Evolutionary conservation across 768 basidiomycete genomes (phyloP), one percentile per base, ranked within the genome.

Genomic region (Neoboletus magnificus): DNA sequence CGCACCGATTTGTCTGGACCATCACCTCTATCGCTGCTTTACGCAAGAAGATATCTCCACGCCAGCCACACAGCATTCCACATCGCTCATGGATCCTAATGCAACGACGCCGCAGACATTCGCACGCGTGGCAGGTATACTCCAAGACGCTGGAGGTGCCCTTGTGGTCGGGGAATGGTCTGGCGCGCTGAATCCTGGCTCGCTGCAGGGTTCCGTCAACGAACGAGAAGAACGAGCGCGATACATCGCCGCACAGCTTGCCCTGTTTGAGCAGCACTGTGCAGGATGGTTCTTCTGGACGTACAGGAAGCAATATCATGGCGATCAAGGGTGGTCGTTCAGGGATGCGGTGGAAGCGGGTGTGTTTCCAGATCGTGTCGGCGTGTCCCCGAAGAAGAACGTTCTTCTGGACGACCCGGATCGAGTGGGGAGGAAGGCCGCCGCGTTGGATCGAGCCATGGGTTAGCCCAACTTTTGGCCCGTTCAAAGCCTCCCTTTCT

Each of bases 211-310:
- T 12, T 72, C 69, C 41, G 67, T 70, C 9, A 65, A 79, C 56
- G 73, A 79, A 56, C 73, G 75, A 42, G 65, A 70, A 39, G 77
- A 79, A 54, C 68, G 78, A 41, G 59, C 76, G 10, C 72, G 67
- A 15, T 93, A 82, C 55, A 75, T 87, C 5, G 66, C 75, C 18
- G 85, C 89, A 4, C 83, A 93, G 67, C 70, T 91, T 46, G 78
- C 76, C 20, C 61, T 89, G 37, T 92, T 81, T 56, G 88, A 91
- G 54, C 67, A 71, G 44, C 61, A 71, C 35, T 86, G 88, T 55
- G 82, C 80, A 0, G 91, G 91, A 5, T 88, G 82, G 80, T 93
- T 85, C 73, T 93, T 88, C 66, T 91, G 91, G 91, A 91, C 88
- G 36, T 87, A 83, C 65, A 91, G 85, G 75, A 90, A 91, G 69